These are phyloP conservation scores for Vachellia collinsii DNA, from an alignment of 306 rosid species.

Conservation along the genomic window DNA sequence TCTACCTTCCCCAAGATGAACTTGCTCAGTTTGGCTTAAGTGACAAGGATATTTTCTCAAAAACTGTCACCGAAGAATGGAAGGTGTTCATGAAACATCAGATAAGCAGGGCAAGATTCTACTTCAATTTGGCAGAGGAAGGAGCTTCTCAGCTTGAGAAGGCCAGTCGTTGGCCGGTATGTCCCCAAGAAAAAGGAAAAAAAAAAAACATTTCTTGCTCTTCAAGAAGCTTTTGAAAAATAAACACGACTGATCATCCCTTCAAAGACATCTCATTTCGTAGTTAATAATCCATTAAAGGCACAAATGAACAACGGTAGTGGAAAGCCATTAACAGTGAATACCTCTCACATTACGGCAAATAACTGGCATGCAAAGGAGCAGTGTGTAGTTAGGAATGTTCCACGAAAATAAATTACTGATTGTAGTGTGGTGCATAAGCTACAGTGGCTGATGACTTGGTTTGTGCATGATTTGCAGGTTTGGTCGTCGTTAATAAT, in stretches of 20 bases:
- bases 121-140: slow-evolving; percentile 72
- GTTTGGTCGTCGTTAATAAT: slow-evolving; percentile 81
- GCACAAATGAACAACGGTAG: background rate
- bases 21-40: slow-evolving; percentile 75
- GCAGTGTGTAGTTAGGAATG: background rate
- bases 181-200: too few species aligned
- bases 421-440: too few species aligned
- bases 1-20: slow-evolving; percentile 95
- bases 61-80: slow-evolving; percentile 67
- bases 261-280: background rate
- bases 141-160: slow-evolving; percentile 89
- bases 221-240: background rate
- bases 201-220: too few species aligned
- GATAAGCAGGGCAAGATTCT: slow-evolving; percentile 78
- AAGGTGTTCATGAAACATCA: slow-evolving; percentile 84
- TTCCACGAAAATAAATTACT: too few species aligned
- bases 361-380: background rate
- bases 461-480: slow-evolving; percentile 47
- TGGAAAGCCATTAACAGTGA: background rate
- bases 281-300: background rate
- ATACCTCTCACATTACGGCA: background rate
- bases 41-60: slow-evolving; percentile 63
- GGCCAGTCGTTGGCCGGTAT: slow-evolving; percentile 93
- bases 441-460: background rate
- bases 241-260: background rate